phyloP scores from a whole-genome alignment of 371 early-diverging fungal species.

The Basidiobolus meristosporus region DNA sequence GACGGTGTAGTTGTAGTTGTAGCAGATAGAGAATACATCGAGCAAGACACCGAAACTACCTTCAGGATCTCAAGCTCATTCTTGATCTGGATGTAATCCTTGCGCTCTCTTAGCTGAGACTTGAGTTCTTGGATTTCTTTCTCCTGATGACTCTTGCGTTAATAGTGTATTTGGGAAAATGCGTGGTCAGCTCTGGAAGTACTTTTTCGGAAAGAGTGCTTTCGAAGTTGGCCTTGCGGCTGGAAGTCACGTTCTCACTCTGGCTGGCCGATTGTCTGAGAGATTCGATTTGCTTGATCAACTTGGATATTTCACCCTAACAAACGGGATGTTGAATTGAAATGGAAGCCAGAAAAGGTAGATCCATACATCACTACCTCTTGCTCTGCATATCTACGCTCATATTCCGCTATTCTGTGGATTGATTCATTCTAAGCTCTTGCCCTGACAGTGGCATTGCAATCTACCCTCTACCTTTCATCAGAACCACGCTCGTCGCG shows the following conservation, averaged over 20 bases:
- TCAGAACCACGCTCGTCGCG: conserved; percentile 7
- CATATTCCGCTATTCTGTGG: too few relatives aligned
- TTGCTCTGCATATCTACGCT: too few relatives aligned
- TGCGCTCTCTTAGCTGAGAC: conserved; percentile 20
- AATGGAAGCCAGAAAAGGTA: too few relatives aligned
- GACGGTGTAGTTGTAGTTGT: neutral
- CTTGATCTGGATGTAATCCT: conserved; percentile 72
- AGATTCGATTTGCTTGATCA: neutral
- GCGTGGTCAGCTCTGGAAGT: too few relatives aligned
- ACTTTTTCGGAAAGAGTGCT: neutral
- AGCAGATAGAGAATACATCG: too few relatives aligned
- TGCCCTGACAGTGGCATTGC: neutral
- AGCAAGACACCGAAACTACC: conserved; percentile 11
- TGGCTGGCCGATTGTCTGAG: neutral
- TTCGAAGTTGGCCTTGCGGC: too few relatives aligned
- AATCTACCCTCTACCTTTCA: conserved; percentile 7
- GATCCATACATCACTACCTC: too few relatives aligned
- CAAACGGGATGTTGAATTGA: too few relatives aligned
- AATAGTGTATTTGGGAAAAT: conserved; percentile 2
- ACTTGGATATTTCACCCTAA: too few relatives aligned
- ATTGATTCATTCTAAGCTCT: too few relatives aligned
- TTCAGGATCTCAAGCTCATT: conserved; percentile 72
- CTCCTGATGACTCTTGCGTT: conserved; percentile 7
- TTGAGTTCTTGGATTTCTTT: conserved; percentile 9
- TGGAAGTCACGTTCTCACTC: too few relatives aligned